These are phyloP conservation scores for Prinsepia uniflora DNA, from an alignment of 306 rosid species.

Conservation along the genomic window DNA sequence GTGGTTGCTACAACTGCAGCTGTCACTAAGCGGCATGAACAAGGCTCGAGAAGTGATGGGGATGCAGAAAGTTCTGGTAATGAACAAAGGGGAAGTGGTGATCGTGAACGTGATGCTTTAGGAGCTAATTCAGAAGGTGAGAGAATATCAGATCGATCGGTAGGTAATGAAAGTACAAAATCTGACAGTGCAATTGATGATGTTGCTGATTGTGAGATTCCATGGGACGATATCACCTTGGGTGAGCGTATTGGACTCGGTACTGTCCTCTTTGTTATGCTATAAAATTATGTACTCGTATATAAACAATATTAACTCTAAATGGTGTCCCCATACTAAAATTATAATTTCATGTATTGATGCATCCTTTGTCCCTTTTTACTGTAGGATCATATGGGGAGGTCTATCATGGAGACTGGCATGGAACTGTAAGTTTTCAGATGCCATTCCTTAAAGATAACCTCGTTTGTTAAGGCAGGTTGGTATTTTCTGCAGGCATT, in stretches of 20 bases:
- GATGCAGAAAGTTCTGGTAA: constrained; percentile 49
- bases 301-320: constrained; percentile 18
- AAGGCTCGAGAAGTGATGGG: constrained; percentile 56
- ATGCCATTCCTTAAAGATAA: constrained; percentile 15
- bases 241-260: constrained; percentile 99
- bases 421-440: constrained; percentile 84
- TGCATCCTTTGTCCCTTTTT: constrained; percentile 22
- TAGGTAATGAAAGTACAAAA: constrained; percentile 63
- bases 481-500: neutral
- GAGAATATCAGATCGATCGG: constrained; percentile 66
- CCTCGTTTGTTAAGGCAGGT: constrained; percentile 8
- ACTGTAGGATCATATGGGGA: constrained; percentile 96
- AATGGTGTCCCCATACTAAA: constrained; percentile 17
- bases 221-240: constrained; percentile 80
- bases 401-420: constrained; percentile 95
- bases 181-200: constrained; percentile 74
- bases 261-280: constrained; percentile 44
- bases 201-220: constrained; percentile 90
- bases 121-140: constrained; percentile 62
- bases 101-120: constrained; percentile 38
- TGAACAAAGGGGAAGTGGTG: constrained; percentile 59
- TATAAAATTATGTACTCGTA: constrained; percentile 25
- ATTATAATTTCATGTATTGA: constrained; percentile 26
- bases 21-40: constrained; percentile 76
- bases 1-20: constrained; percentile 96